phyloP scores from a whole-genome alignment of 208 protist species.

The Trypanosoma conorhini region DNA sequence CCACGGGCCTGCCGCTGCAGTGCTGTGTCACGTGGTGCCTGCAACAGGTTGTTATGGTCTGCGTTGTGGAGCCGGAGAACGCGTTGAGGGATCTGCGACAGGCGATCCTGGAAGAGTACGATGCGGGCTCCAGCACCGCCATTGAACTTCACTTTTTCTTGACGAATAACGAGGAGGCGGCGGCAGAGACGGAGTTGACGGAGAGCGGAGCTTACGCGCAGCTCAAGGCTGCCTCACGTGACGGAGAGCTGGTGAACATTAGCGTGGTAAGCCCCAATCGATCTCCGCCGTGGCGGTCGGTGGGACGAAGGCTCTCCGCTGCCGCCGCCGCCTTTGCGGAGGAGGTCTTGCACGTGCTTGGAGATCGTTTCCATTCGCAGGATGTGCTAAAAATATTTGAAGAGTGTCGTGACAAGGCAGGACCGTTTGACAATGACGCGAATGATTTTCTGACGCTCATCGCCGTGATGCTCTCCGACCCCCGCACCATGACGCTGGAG shows the following conservation, averaged over 20 bases:
- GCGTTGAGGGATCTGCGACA: constrained; percentile 41
- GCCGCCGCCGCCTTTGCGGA: background rate
- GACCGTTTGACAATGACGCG: background rate
- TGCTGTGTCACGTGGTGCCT: constrained; percentile 39
- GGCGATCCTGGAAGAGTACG: constrained; percentile 36
- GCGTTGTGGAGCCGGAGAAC: constrained; percentile 30
- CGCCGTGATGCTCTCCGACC: background rate
- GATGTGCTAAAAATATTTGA: constrained; percentile 17
- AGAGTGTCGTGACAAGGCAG: background rate
- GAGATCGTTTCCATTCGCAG: background rate
- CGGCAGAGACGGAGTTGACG: constrained; percentile 2
- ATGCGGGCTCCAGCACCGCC: background rate
- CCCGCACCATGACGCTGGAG: background rate
- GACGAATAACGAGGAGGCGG: constrained; percentile 3
- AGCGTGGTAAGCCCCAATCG: background rate
- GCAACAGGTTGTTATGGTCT: constrained; percentile 34
- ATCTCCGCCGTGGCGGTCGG: background rate
- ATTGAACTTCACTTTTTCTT: constrained; percentile 26
- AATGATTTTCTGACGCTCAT: constrained; percentile 12
- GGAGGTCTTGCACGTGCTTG: constrained; percentile 4
- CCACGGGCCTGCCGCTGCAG: constrained; percentile 29
- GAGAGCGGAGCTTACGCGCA: constrained; percentile 1
- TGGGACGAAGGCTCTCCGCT: background rate
- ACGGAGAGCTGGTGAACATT: constrained; percentile 11
- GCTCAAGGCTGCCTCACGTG: constrained; percentile 3